Base-by-base conservation (phyloP, 768 basidiomycete genomes). In the Leccinum obscurum region DNA sequence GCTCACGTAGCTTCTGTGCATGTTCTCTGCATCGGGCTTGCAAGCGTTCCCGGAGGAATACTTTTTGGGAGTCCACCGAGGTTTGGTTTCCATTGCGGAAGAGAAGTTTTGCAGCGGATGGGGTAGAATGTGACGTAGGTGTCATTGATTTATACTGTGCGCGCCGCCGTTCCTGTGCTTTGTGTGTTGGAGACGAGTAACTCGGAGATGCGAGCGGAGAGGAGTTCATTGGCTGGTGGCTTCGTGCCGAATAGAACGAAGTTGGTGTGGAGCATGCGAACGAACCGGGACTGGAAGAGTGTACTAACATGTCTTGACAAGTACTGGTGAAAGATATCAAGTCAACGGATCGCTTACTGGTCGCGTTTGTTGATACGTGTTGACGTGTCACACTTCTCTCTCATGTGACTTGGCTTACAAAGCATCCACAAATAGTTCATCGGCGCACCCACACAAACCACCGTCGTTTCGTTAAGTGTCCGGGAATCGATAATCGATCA, bases 21-120 rank as follows among this genome's bases (percentile, higher is more conserved):
- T 87, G 78, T 68, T 88, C 85, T 49, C 87, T 67, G 70, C 87
- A 89, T 54, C 82, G 80, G 4, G 81, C 82, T 65, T 82, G 82
- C 62, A 90, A 83, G 32, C 83, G 80, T 55, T 86, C 85, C 28
- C 85, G 75, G 52, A 90, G 70, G 52, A 90, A 81, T 4, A 74
- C 64, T 46, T 82, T 85, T 58, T 85, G 81, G 0, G 85, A 75
- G 17, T 83, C 79, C 56, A 81, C 80, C 2, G 72, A 62, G 1
- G 66, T 55, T 52, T 66, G 66, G 15, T 14, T 62, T 4, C 52
- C 54, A 14, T n/a, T 4, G 32, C 61, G 55, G 44, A 66, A 72
- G 24, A 68, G 62, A 3, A 62, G 59, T 14, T 66, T 62, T 3
- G 62, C 56, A 17, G 56, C 62, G 2, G 51, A 1, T 10, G 54